A percentile compares a stretch with the other conserved stretches of the same genome.
phyloP scores from a whole-genome alignment of 768 basidiomycete genomes.

The Hygrophorus russula region DNA sequence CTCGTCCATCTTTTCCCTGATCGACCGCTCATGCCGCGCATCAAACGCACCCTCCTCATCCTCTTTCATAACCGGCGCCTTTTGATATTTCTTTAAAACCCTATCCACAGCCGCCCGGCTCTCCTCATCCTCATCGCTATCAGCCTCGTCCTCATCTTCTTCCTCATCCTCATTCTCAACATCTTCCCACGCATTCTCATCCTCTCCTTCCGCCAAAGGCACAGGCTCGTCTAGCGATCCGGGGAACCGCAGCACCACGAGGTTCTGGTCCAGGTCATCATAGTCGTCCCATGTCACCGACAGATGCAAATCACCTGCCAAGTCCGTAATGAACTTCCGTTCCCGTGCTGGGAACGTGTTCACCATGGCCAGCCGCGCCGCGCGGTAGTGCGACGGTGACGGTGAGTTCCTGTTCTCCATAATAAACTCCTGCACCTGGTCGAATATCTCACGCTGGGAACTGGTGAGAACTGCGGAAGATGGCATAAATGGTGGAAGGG shows the following conservation, averaged over 20 bases:
- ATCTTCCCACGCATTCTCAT: constrained; percentile 22
- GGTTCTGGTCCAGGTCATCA: constrained; percentile 69
- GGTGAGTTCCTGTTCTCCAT: constrained; percentile 26
- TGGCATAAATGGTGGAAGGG: constrained; percentile 8
- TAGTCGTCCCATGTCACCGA: constrained; percentile 88
- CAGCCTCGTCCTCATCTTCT: constrained; percentile 36
- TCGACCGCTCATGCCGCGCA: constrained; percentile 56
- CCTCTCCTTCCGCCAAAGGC: no score
- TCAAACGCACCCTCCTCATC: constrained; percentile 71
- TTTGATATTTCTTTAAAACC: constrained; percentile 80
- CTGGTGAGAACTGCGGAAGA: constrained; percentile 49
- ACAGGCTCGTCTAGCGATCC: constrained; percentile 21
- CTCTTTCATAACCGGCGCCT: constrained; percentile 65
- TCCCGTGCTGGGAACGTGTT: constrained; percentile 78
- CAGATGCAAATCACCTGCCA: constrained; percentile 72
- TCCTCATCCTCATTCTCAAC: constrained; percentile 40
- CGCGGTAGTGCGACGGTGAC: constrained; percentile 20
- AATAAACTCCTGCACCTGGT: constrained; percentile 70
- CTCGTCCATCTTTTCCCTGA: constrained; percentile 79
- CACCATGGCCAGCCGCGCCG: constrained; percentile 48
- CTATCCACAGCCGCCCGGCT: constrained; percentile 63
- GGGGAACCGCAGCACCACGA: constrained; percentile 61
- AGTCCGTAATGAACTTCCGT: constrained; percentile 61
- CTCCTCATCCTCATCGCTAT: constrained; percentile 61
- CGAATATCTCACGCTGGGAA: constrained; percentile 68